Conservation (phyloP, 2,329 filamentous ascomycete genomes). For the Thielaviopsis euricoi region DNA sequence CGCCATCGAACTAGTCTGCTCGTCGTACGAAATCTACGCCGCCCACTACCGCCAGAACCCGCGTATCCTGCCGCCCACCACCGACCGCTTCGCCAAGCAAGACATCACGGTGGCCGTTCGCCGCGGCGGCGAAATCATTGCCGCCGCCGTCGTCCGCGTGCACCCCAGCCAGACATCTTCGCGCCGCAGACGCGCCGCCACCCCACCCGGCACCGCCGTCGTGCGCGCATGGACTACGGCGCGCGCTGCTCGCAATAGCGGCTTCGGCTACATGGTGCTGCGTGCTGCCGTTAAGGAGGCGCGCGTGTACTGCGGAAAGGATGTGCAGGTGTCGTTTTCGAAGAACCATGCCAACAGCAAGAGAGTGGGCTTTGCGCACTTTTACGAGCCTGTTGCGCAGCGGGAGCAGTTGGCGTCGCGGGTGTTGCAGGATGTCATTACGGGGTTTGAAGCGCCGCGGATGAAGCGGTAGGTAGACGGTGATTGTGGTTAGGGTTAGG, state of each 20-base stretch:
- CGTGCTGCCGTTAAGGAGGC: conserved; percentile 55
- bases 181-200: conserved; percentile 17
- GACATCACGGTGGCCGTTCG: conserved; percentile 38
- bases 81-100: conserved; percentile 21
- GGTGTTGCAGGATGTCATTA: conserved; percentile 33
- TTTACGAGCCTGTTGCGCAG: conserved; percentile 43
- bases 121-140: conserved; percentile 50
- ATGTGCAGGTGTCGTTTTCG: conserved; percentile 55
- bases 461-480: conserved; percentile 27
- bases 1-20: conserved; percentile 40
- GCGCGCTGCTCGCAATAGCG: conserved; percentile 50
- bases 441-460: conserved; percentile 29
- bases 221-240: conserved; percentile 73
- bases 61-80: conserved; percentile 23
- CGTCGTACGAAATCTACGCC: conserved; percentile 45
- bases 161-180: conserved; percentile 15
- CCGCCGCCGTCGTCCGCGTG: conserved; percentile 45
- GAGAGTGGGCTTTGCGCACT: conserved; percentile 43
- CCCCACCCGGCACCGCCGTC: conserved; percentile 38
- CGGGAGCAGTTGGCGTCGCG: conserved; percentile 40
- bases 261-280: conserved; percentile 56
- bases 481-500: too few relatives aligned
- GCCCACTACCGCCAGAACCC: conserved; percentile 47
- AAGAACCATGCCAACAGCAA: conserved; percentile 60
- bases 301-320: conserved; percentile 50